Evolutionary conservation across 2,329 filamentous ascomycete genomes (phyloP).

Genomic region (Colletotrichum caudatum): DNA sequence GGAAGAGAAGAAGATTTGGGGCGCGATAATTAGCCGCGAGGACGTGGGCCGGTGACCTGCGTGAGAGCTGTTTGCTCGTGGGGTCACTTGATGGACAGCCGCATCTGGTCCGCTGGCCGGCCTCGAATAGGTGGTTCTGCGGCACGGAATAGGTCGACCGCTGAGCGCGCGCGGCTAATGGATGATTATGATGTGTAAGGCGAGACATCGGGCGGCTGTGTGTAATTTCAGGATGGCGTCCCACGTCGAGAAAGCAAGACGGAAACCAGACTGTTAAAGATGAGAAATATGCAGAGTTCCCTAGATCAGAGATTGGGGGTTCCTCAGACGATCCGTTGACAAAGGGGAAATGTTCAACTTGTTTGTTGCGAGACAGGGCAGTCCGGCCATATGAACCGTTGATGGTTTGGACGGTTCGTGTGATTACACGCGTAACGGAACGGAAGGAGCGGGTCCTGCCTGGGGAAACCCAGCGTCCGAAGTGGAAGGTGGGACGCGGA

Average conservation of each 20-base stretch:
- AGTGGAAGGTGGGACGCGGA: not conserved
- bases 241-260: not conserved
- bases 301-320: not conserved
- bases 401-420: not conserved
- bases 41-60: slow-evolving; percentile 55
- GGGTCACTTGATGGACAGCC: no score
- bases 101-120: not conserved
- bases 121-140: not conserved
- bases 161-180: no score
- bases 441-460: not conserved
- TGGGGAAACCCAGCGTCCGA: not conserved
- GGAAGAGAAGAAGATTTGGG: slow-evolving; percentile 57
- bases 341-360: not conserved
- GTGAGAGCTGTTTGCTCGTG: not conserved
- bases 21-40: slow-evolving; percentile 57
- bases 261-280: not conserved
- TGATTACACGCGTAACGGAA: no score
- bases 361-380: not conserved
- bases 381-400: not conserved
- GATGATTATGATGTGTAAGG: not conserved
- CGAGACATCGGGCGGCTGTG: not conserved
- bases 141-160: not conserved
- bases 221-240: not conserved
- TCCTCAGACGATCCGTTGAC: not conserved
- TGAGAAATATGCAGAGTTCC: not conserved